Evolutionary conservation across 1,139 yeast genomes (phyloP), one percentile per base, ranked within the genome.

Genomic region (Hyphopichia fennica): DNA sequence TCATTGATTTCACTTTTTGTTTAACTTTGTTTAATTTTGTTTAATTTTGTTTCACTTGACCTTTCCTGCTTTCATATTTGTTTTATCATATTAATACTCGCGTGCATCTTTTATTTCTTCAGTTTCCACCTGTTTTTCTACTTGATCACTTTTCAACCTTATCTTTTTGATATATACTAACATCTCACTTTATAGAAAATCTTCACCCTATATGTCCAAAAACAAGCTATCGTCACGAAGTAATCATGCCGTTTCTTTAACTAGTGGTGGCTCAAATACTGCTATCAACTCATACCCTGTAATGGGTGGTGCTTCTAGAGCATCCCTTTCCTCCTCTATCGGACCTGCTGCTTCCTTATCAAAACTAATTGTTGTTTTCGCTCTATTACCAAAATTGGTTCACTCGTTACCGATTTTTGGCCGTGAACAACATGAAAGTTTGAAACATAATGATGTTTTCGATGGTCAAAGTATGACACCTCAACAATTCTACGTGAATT

Each of bases 401-500:
- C 53, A 51, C 31, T 65, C 67, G 2, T 44, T 65, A 10, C 70
- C 70, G 3, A 39, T 63, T 27, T 42, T 45, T 27, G 41, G 42
- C 14, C 31, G 17, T n/a, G 37, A 41, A 11, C 53, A 40, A 34
- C 31, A 29, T 28, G 29, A 22, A 4, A 34, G 51, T 19, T 44
- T 46, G 15, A 46, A 51, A 14, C 43, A 40, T 29, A 38, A 35
- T 10, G 56, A 54, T 41, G 50, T 50, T n/a, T 25, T 33, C 31
- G 40, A 45, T 13, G 39, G 47, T 5, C 51, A 42, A 13, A 47
- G 50, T 1, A 57, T 72, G 65, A 57, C 75, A 2, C 53, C 66
- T 6, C 68, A 68, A 45, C 64, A 77, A 46, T 81, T 81, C 52
- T 81, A 79, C 66, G 48, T 75, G 42, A 78, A 83, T 55, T 62